phyloP scores from a whole-genome alignment of 148 eudicot genomes.

The Rheum nobile region DNA sequence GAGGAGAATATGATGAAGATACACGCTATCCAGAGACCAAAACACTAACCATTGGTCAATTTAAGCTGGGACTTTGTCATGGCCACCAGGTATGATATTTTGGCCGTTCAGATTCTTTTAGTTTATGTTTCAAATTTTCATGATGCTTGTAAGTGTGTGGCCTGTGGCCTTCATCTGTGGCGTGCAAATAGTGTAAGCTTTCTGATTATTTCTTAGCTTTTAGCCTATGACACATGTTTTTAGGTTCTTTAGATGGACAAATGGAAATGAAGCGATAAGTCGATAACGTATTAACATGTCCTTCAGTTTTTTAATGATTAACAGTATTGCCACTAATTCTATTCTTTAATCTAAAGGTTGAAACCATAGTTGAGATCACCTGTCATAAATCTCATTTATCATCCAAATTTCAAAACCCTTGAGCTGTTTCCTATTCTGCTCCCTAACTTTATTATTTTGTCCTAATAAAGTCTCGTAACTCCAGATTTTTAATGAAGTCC shows the following conservation, averaged over 20 bases:
- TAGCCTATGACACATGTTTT: not conserved
- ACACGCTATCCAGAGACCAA: conserved; percentile 91
- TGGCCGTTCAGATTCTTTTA: not conserved
- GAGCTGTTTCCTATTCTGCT: not conserved
- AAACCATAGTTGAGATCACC: not conserved
- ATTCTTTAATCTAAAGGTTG: not conserved
- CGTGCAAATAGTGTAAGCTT: not conserved
- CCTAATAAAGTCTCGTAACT: not conserved
- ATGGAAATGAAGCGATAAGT: not conserved
- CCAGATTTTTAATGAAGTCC: not conserved
- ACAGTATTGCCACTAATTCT: not conserved
- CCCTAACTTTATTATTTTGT: too few relatives aligned
- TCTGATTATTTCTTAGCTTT: not conserved
- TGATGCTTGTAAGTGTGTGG: not conserved
- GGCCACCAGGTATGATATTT: conserved; percentile 77
- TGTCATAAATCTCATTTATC: not conserved
- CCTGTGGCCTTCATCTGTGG: not conserved
- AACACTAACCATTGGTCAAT: conserved; percentile 89
- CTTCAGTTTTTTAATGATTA: not conserved
- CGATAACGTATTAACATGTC: not conserved
- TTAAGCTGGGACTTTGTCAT: conserved; percentile 95
- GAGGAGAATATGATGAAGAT: conserved; percentile 97
- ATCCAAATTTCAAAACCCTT: not conserved
- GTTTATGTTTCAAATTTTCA: not conserved
- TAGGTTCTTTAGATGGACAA: not conserved